A percentile compares a stretch with the other conserved stretches of the same genome.
Evolutionary conservation across 192 early-diverging fungal species (phyloP).

Genomic region (Rhizophagus sp.): DNA sequence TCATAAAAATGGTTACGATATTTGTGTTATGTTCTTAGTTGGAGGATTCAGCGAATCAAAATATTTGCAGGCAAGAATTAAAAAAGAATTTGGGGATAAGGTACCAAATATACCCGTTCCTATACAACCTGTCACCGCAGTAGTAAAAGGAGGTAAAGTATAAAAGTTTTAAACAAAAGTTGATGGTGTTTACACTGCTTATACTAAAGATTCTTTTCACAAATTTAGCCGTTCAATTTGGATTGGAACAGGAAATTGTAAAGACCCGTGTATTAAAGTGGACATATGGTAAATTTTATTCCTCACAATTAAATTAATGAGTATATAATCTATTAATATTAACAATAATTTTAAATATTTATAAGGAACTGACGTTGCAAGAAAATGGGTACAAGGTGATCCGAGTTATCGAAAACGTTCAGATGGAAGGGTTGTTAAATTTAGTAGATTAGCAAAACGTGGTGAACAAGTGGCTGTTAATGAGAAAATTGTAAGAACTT

Average conservation of each 20-base stretch:
- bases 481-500: not conserved
- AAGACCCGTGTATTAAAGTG: not conserved
- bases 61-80: slow-evolving; percentile 50
- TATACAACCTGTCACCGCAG: slow-evolving; percentile 49
- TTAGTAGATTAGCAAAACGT: not conserved
- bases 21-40: slow-evolving; percentile 54
- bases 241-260: slow-evolving; percentile 40
- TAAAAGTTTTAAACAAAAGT: too few species aligned
- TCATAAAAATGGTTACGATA: slow-evolving; percentile 22
- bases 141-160: slow-evolving; percentile 42
- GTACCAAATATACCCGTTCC: slow-evolving; percentile 49
- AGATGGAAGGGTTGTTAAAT: not conserved
- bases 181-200: too few species aligned
- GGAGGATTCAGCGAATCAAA: slow-evolving; percentile 58
- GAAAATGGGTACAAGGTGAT: not conserved
- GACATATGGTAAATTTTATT: slow-evolving; percentile 9
- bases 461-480: not conserved
- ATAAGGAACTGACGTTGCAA: not conserved
- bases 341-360: too few species aligned
- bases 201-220: too few species aligned
- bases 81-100: slow-evolving; percentile 44
- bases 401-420: not conserved
- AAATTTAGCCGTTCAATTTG: slow-evolving; percentile 47
- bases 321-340: not conserved
- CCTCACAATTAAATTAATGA: not conserved